phyloP scores from a whole-genome alignment of 2,329 filamentous ascomycete species.

The Aureobasidium sp. region DNA sequence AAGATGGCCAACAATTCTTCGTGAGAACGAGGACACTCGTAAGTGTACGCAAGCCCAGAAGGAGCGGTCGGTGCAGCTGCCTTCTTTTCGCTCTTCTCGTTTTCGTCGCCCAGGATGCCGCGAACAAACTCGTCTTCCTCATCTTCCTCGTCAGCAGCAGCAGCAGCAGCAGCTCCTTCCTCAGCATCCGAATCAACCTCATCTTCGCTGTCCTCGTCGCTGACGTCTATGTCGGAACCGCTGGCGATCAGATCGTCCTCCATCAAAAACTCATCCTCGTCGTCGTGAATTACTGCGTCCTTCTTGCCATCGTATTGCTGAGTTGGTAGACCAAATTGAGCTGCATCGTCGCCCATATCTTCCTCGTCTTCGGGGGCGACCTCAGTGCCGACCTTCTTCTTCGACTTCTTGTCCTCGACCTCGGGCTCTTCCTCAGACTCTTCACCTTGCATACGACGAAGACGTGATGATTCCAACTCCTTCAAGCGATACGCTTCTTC shows the following conservation, averaged over 20 bases:
- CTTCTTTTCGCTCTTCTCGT: conserved; percentile 19
- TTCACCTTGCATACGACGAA: conserved; percentile 82
- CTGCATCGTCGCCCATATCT: conserved; percentile 48
- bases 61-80: conserved; percentile 32
- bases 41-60: conserved; percentile 66
- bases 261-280: conserved; percentile 89
- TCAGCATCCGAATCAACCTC: conserved; percentile 36
- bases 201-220: conserved; percentile 25
- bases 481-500: conserved; percentile 71
- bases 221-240: conserved; percentile 49
- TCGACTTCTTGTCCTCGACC: conserved; percentile 51
- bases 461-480: conserved; percentile 73
- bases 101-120: conserved; percentile 31
- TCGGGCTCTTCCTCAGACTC: conserved; percentile 58
- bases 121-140: conserved; percentile 43
- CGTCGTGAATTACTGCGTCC: conserved; percentile 63
- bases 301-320: conserved; percentile 38
- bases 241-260: conserved; percentile 84
- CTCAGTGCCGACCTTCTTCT: conserved; percentile 45
- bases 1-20: conserved; percentile 63
- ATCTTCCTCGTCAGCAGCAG: conserved; percentile 27
- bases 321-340: conserved; percentile 55
- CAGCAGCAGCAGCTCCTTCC: conserved; percentile 15
- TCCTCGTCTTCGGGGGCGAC: conserved; percentile 31
- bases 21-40: conserved; percentile 73